Conservation (phyloP, 768 basidiomycete species). For the Podaxis rugospora region DNA sequence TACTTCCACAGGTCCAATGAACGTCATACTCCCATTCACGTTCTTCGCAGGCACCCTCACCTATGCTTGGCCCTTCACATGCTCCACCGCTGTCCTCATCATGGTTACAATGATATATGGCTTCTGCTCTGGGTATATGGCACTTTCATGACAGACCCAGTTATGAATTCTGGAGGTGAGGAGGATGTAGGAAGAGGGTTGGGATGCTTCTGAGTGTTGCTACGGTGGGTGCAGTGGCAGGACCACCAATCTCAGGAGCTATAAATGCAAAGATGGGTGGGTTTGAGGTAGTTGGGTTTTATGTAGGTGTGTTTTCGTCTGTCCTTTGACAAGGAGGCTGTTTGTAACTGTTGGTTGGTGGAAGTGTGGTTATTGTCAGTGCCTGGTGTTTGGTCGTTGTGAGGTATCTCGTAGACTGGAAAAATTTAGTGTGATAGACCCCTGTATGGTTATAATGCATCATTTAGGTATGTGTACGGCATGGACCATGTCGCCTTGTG, state of each 20-base stretch:
- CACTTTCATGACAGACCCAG: slow-evolving; percentile 50
- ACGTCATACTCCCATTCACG: slow-evolving; percentile 65
- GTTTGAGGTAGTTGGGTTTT: slow-evolving; percentile 52
- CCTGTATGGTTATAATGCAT: too few species aligned
- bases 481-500: too few species aligned
- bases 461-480: too few species aligned
- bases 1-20: slow-evolving; percentile 48
- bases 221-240: slow-evolving; percentile 59
- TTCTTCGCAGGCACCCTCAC: slow-evolving; percentile 55
- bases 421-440: too few species aligned
- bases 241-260: slow-evolving; percentile 73
- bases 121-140: slow-evolving; percentile 63
- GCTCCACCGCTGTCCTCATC: slow-evolving; percentile 38
- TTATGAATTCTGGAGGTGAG: slow-evolving; percentile 55
- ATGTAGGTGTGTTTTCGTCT: slow-evolving; percentile 36
- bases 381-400: too few species aligned
- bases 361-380: too few species aligned
- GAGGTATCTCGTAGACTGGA: too few species aligned
- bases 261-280: slow-evolving; percentile 50
- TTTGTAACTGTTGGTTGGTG: too few species aligned
- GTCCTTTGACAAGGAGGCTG: neutral
- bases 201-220: slow-evolving; percentile 63
- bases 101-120: slow-evolving; percentile 61
- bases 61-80: slow-evolving; percentile 67
- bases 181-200: slow-evolving; percentile 57